These are phyloP conservation scores for Flagelloscypha sp. DNA, from an alignment of 768 basidiomycete species.

Conservation along the genomic window DNA sequence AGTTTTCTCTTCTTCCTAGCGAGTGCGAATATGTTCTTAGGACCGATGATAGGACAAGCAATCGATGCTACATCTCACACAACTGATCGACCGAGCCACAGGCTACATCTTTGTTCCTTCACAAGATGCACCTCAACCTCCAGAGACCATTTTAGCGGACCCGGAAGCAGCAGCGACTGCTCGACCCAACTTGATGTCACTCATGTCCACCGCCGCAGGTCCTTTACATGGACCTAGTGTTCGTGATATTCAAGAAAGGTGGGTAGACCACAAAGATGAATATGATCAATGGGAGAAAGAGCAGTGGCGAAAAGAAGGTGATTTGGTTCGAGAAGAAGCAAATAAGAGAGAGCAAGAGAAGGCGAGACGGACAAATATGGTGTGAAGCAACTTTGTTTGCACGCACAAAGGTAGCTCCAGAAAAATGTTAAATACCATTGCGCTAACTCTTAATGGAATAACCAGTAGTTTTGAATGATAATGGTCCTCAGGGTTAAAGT, in stretches of 20 bases:
- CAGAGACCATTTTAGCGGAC: conserved; percentile 23
- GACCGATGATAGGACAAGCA: conserved; percentile 68
- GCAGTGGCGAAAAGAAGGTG: conserved; percentile 73
- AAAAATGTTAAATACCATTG: too few relatives aligned
- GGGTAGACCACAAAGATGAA: conserved; percentile 78
- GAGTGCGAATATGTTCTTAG: not conserved
- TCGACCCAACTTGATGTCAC: conserved; percentile 56
- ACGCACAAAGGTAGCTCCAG: too few relatives aligned
- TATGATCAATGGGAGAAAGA: conserved; percentile 77
- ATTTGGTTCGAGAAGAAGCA: conserved; percentile 40
- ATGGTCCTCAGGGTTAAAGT: too few relatives aligned
- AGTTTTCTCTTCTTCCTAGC: conserved; percentile 12
- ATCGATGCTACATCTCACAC: conserved; percentile 86
- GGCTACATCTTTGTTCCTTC: conserved; percentile 85
- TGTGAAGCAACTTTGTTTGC: too few relatives aligned
- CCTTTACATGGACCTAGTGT: conserved; percentile 42
- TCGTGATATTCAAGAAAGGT: conserved; percentile 83
- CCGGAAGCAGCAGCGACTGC: conserved; percentile 24
- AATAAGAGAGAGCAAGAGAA: conserved; percentile 15
- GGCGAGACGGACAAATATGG: too few relatives aligned
- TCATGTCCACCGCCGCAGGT: conserved; percentile 62
- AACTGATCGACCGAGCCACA: conserved; percentile 80
- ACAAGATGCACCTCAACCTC: conserved; percentile 18
- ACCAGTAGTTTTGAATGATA: too few relatives aligned
- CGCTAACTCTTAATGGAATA: too few relatives aligned